Evolutionary conservation across 129 eudicot species (phyloP), one percentile per base, ranked within the genome.

Genomic region (Flaveria linearis): DNA sequence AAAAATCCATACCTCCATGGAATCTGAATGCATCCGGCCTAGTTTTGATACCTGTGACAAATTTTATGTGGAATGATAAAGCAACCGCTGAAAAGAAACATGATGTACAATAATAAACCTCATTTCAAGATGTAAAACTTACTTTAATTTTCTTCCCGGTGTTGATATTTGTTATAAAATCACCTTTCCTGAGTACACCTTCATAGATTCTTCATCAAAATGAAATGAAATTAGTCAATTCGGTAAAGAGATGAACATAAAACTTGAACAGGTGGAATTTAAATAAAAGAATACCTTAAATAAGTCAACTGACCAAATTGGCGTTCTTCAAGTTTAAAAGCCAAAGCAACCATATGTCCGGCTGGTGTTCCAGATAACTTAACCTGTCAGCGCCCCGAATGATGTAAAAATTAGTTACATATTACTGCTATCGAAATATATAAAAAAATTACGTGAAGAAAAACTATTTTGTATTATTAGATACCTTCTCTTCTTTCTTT

Each of bases 261-360:
- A 55, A 56, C 76, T 25, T 12, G 50, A 73, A 26, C 7, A 26
- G 23, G 20, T 7, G n/a, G 15, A 16, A 52, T 51, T 61, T 22
- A 43, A 57, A 74, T 7, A 11, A 33, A 2, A 14, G 33, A 58
- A 57, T 84, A 94, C 97, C 98, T 91, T 68, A 94, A 69, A 84
- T 85, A 94, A 17, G 98, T 95, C 81, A 95, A 76, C 62, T 91
- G 92, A 64, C 97, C 96, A 85, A 87, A 95, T 69, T 86, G 82
- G 50, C 99, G 92, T 86, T 95, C 99, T 84, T 95, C 99, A 70
- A 95, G 68, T 84, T 95, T 95, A 75, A 95, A 95, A 73, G 99
- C 99, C 82, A 95, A 76, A 11, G 99, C 99, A 81, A 91, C 99
- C 78, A 95, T 86, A 60, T 91, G 97, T 70, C 97, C 97, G 57